Evolutionary conservation across 768 basidiomycete genomes (phyloP).

Genomic region (Saitozyma podzolica): DNA sequence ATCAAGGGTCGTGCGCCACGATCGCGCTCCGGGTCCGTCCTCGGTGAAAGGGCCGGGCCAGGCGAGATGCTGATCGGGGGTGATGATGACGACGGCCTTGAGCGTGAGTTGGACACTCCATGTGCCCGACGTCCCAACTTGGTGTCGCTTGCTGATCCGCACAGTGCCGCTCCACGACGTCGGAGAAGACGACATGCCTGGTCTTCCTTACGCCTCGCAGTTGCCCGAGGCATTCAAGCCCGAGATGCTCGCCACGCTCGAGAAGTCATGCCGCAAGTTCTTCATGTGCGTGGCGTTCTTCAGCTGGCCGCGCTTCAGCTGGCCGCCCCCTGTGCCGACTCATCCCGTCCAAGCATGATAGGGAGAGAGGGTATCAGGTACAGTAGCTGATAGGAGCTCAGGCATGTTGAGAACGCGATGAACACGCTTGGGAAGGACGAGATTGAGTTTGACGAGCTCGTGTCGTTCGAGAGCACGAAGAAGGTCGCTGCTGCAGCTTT

Average conservation of each 20-base stretch:
- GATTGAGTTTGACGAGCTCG: slow-evolving; percentile 29
- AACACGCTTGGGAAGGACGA: slow-evolving; percentile 13
- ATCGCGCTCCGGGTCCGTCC: slow-evolving; percentile 21
- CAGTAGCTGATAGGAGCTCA: background rate
- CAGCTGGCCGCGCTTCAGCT: too few species aligned
- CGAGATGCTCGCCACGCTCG: slow-evolving; percentile 34
- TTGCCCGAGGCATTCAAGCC: slow-evolving; percentile 37
- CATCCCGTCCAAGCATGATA: background rate
- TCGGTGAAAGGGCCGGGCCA: slow-evolving; percentile 10
- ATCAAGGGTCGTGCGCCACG: background rate
- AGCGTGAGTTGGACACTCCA: slow-evolving; percentile 19
- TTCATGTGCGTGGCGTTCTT: slow-evolving; percentile 24
- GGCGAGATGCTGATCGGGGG: slow-evolving; percentile 20
- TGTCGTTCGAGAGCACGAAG: slow-evolving; percentile 12
- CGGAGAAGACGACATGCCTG: background rate
- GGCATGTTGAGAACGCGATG: slow-evolving; percentile 33
- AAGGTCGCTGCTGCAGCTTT: slow-evolving; percentile 39
- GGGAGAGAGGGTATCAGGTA: too few species aligned
- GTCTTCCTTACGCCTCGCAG: slow-evolving; percentile 12
- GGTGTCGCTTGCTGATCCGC: background rate
- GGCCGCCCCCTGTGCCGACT: too few species aligned
- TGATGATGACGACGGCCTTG: slow-evolving; percentile 23
- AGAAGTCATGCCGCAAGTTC: slow-evolving; percentile 42
- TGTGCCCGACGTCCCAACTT: background rate
- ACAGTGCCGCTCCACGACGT: slow-evolving; percentile 9